A percentile compares a stretch with the other conserved stretches of the same genome.
phyloP scores from a whole-genome alignment of 768 basidiomycete species.

The Solioccasus polychromus region DNA sequence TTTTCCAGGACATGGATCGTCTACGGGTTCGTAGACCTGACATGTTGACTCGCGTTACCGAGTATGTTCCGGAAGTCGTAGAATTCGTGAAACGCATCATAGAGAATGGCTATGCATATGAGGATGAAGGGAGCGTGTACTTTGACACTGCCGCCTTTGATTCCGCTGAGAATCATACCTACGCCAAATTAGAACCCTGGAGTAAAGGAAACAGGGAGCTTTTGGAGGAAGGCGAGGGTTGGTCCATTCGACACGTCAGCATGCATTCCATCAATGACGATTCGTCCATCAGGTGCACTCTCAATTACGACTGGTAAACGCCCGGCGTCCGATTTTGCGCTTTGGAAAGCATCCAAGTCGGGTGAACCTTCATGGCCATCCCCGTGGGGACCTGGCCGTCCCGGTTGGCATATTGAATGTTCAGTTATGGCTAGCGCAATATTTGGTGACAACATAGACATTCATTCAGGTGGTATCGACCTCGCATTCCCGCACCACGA shows the following conservation, averaged over 20 bases:
- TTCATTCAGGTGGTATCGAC: conserved; percentile 84
- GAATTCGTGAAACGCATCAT: conserved; percentile 83
- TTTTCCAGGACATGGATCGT: conserved; percentile 91
- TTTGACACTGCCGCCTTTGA: conserved; percentile 88
- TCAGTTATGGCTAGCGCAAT: conserved; percentile 96
- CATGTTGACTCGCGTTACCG: conserved; percentile 90
- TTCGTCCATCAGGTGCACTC: conserved; percentile 47
- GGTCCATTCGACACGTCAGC: conserved; percentile 3
- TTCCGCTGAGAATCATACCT: conserved; percentile 69
- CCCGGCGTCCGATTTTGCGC: conserved; percentile 89
- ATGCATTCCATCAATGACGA: background rate
- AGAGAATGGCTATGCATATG: conserved; percentile 76
- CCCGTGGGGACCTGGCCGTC: conserved; percentile 69
- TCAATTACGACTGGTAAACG: conserved; percentile 60
- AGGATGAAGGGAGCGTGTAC: conserved; percentile 80
- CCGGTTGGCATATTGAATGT: conserved; percentile 96
- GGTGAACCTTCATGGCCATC: conserved; percentile 97
- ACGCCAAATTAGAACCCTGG: conserved; percentile 95
- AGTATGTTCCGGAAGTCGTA: conserved; percentile 95
- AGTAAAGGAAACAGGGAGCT: conserved; percentile 91
- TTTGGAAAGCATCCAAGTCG: conserved; percentile 96
- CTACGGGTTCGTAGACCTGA: conserved; percentile 86
- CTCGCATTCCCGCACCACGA: conserved; percentile 99
- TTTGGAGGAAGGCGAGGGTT: conserved; percentile 91
- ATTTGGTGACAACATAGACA: conserved; percentile 63